Conservation (phyloP, 164 flowering plant species). For the Brasenia schreberi region DNA sequence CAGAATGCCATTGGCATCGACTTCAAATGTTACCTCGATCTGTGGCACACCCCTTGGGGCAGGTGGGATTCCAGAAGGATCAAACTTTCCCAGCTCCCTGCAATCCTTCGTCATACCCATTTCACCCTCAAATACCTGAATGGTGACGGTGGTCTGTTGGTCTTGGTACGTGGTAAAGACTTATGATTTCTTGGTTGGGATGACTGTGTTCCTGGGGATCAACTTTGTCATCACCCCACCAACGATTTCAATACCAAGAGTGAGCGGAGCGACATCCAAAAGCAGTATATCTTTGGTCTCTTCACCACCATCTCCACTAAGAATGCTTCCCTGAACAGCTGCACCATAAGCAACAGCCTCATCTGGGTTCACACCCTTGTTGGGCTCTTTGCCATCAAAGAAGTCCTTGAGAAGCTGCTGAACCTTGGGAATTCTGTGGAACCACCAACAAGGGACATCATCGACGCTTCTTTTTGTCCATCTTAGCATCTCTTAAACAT, state of each 20-base stretch:
- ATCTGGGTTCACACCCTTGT: constrained; percentile 94
- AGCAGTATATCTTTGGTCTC: constrained; percentile 91
- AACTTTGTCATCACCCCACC: constrained; percentile 47
- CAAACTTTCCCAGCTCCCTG: constrained; percentile 34
- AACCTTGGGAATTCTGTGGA: constrained; percentile 92
- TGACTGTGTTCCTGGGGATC: too few species aligned
- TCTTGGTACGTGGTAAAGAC: too few species aligned
- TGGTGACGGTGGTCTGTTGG: too few species aligned
- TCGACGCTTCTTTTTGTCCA: constrained; percentile 68
- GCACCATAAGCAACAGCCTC: constrained; percentile 95
- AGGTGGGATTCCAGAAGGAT: constrained; percentile 32
- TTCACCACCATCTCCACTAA: constrained; percentile 90
- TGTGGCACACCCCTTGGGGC: constrained; percentile 62
- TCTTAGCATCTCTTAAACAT: too few species aligned
- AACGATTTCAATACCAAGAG: constrained; percentile 31
- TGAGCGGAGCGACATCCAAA: constrained; percentile 74
- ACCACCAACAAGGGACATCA: constrained; percentile 94
- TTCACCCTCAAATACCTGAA: constrained; percentile 40
- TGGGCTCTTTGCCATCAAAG: constrained; percentile 91
- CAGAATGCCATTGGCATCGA: constrained; percentile 27
- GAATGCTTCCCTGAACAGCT: constrained; percentile 84
- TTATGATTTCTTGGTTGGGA: too few species aligned
- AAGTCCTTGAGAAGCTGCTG: constrained; percentile 81
- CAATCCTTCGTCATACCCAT: constrained; percentile 28
- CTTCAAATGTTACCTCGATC: constrained; percentile 47